Conservation (phyloP, 2,329 filamentous ascomycete genomes). For the Hypoxylon sp. region DNA sequence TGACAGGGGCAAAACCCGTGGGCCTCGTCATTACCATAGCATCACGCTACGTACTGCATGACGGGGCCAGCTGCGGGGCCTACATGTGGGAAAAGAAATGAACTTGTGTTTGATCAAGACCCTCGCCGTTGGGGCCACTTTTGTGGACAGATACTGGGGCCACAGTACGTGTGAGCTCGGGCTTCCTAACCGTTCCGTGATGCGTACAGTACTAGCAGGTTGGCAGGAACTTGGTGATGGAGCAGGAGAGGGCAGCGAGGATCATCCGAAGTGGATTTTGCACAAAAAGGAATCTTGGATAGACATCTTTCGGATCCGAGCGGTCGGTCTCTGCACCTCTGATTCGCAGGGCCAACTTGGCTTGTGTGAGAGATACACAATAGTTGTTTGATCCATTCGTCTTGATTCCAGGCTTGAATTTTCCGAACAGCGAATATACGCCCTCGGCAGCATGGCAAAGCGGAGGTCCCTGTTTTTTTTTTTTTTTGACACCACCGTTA, state of each 20-base stretch:
- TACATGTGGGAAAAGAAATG: constrained; percentile 26
- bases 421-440: constrained; percentile 32
- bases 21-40: constrained; percentile 39
- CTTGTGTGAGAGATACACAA: constrained; percentile 35
- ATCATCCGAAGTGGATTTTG: constrained; percentile 32
- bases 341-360: constrained; percentile 37
- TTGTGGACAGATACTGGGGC: constrained; percentile 39
- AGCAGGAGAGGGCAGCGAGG: constrained; percentile 24
- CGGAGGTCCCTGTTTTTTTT: not conserved
- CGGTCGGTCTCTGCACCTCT: constrained; percentile 39
- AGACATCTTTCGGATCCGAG: constrained; percentile 43
- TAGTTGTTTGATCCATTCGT: constrained; percentile 37
- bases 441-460: constrained; percentile 29
- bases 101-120: constrained; percentile 29
- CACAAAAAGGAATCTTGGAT: constrained; percentile 39
- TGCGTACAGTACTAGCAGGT: not conserved
- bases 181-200: constrained; percentile 29
- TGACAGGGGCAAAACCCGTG: constrained; percentile 30
- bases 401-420: constrained; percentile 40
- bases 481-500: constrained; percentile 31
- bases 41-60: constrained; percentile 35
- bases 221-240: constrained; percentile 29
- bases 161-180: constrained; percentile 34
- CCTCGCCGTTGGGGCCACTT: constrained; percentile 32
- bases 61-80: constrained; percentile 31